phyloP scores from a whole-genome alignment of 441 rosid genomes.

The Corymbia citriodora region DNA sequence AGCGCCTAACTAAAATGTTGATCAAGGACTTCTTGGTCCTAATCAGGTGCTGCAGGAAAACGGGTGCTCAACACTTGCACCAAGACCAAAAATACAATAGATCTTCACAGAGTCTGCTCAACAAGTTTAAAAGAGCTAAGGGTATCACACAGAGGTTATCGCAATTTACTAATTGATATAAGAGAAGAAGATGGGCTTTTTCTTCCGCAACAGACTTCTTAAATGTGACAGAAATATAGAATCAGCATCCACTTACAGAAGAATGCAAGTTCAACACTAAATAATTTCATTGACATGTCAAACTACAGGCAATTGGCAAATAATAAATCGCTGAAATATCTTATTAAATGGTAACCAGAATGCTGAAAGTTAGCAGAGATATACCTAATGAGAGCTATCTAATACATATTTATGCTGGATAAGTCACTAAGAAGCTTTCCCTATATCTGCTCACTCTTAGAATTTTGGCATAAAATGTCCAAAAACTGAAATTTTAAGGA shows the following conservation, averaged over 20 bases:
- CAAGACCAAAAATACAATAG: neutral
- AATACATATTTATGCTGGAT: neutral
- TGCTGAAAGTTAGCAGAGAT: neutral
- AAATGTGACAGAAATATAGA: neutral
- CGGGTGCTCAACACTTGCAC: neutral
- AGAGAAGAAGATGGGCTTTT: neutral
- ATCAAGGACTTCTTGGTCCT: neutral
- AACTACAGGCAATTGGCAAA: neutral
- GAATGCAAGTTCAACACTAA: neutral
- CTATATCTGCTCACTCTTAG: neutral
- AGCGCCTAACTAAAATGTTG: neutral
- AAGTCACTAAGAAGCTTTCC: neutral
- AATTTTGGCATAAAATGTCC: neutral
- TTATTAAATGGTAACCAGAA: neutral
- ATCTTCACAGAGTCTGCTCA: neutral
- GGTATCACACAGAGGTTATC: neutral
- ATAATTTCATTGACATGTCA: neutral
- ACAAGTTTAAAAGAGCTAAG: neutral
- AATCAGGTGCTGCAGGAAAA: neutral
- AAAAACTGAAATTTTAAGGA: neutral
- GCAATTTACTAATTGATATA: neutral
- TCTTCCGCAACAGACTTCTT: too few species aligned
- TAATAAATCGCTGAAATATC: neutral
- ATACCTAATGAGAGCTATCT: neutral
- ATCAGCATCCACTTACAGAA: neutral